Base-by-base conservation (phyloP, 1,139 yeast genomes). In the Yamadazyma epiphylla region DNA sequence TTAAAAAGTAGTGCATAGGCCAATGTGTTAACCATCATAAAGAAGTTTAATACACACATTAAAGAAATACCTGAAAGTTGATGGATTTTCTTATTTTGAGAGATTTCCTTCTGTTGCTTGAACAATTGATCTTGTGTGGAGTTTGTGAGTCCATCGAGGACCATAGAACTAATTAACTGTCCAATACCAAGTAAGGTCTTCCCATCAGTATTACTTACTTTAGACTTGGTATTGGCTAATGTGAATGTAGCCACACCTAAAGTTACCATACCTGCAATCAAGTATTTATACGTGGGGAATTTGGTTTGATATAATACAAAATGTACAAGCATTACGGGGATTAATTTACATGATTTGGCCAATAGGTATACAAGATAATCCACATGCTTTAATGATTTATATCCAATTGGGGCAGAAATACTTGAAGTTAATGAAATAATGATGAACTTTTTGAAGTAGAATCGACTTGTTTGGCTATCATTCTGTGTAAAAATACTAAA, bases 41-140 rank as follows among this genome's bases (percentile, higher is more conserved):
- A 67, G 33, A 74, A 48, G 51, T 91, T 91, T 42, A 91, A 67
- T 3, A 85, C 74, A 37, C 87, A 74, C 96, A 94, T 91, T 56
- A 91, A 63, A 43, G 81, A 86, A 2, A 91, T 91, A 0, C 97
- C 97, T 6, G 59, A 53, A 13, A 58, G 42, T 31, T 47, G 51
- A 8, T 33, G 32, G 13, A 22, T 15, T 16, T 22, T 19, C 17
- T 25, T 28, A 21, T 32, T 33, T 15, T 36, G 39, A 5, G 15
- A 32, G 28, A 13, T 37, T 28, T 22, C 14, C 15, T 38, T 32
- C 27, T 50, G 53, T 16, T 58, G 46, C 37, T 72, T 74, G 48
- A 91, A 83, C 53, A 91, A 60, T 33, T 82, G 79, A 55, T 91
- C 98, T 54, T 91, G 98, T 0, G 95, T 82, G 4, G 96, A 85